These are phyloP conservation scores for Biscogniauxia mediterranea DNA, from an alignment of 2,329 filamentous ascomycete species.

Conservation along the genomic window DNA sequence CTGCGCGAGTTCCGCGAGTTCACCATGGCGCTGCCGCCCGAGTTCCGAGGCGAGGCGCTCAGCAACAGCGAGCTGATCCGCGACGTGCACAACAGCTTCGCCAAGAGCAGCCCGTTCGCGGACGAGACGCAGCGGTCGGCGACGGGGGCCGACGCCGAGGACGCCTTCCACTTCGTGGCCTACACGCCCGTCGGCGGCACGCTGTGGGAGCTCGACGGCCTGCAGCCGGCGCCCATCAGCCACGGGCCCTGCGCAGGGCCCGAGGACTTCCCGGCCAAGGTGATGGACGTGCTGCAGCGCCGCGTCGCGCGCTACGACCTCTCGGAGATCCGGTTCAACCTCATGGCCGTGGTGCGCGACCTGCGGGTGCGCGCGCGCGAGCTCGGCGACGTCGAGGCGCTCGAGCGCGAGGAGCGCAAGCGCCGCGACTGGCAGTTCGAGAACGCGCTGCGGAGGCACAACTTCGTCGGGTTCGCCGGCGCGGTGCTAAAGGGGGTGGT, in stretches of 20 bases:
- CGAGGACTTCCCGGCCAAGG: slow-evolving; percentile 73
- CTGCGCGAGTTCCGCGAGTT: slow-evolving; percentile 84
- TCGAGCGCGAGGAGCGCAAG: slow-evolving; percentile 81
- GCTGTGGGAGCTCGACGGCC: slow-evolving; percentile 91
- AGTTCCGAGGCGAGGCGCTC: slow-evolving; percentile 62
- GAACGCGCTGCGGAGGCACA: slow-evolving; percentile 87
- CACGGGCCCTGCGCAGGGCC: slow-evolving; percentile 69
- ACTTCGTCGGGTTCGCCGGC: slow-evolving; percentile 94
- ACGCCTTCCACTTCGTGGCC: slow-evolving; percentile 96
- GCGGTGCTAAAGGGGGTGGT: slow-evolving; percentile 87
- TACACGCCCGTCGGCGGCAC: slow-evolving; percentile 79
- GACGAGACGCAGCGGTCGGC: slow-evolving; percentile 79
- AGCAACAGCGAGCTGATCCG: slow-evolving; percentile 67
- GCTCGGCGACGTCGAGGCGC: slow-evolving; percentile 75
- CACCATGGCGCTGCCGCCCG: slow-evolving; percentile 76
- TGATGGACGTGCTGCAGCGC: slow-evolving; percentile 82
- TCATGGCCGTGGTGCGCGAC: slow-evolving; percentile 89
- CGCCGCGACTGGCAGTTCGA: slow-evolving; percentile 88
- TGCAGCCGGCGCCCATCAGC: slow-evolving; percentile 88
- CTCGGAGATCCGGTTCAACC: slow-evolving; percentile 90
- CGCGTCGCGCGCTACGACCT: slow-evolving; percentile 82
- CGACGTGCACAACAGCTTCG: slow-evolving; percentile 86
- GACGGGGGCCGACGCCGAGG: slow-evolving; percentile 70
- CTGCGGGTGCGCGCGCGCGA: slow-evolving; percentile 73
- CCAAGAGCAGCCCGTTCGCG: slow-evolving; percentile 82